A percentile compares a stretch with the other conserved stretches of the same genome.
Conservation (phyloP, 768 basidiomycete species). For the Mycena galericulata region DNA sequence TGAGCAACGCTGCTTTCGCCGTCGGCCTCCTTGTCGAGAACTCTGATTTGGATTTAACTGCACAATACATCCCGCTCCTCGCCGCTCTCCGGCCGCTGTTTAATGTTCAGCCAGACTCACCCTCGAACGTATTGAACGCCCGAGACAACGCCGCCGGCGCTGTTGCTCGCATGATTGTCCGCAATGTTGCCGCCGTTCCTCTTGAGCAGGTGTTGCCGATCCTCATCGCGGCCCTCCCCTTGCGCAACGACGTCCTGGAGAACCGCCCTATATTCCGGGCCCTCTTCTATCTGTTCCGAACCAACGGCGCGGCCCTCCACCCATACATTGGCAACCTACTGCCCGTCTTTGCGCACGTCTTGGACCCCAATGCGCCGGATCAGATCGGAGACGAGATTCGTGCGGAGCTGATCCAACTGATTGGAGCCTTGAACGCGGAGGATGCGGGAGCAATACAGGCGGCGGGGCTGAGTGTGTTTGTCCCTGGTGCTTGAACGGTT, state of each 20-base stretch:
- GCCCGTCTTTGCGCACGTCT: conserved; percentile 81
- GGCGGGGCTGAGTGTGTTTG: conserved; percentile 73
- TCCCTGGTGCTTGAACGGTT: conserved; percentile 56
- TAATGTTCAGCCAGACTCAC: conserved; percentile 68
- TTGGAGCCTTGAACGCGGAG: conserved; percentile 78
- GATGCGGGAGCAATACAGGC: conserved; percentile 85
- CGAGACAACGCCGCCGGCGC: conserved; percentile 98
- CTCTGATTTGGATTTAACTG: conserved; percentile 82
- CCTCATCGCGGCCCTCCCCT: conserved; percentile 84
- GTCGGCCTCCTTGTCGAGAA: conserved; percentile 92
- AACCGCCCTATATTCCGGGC: conserved; percentile 91
- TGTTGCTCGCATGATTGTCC: conserved; percentile 87
- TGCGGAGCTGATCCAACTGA: conserved; percentile 78
- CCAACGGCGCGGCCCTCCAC: conserved; percentile 75
- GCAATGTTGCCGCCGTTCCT: conserved; percentile 83
- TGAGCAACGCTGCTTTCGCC: conserved; percentile 97
- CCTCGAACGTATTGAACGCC: conserved; percentile 81
- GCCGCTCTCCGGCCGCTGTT: conserved; percentile 87
- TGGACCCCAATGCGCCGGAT: conserved; percentile 80
- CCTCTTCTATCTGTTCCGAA: conserved; percentile 88
- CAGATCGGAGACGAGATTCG: conserved; percentile 87
- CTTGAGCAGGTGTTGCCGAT: conserved; percentile 92
- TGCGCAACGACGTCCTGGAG: conserved; percentile 91
- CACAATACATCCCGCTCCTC: conserved; percentile 85
- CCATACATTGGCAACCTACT: conserved; percentile 86